Conservation (phyloP, 495 filamentous ascomycete genomes). For the Daldinia vernicosa region DNA sequence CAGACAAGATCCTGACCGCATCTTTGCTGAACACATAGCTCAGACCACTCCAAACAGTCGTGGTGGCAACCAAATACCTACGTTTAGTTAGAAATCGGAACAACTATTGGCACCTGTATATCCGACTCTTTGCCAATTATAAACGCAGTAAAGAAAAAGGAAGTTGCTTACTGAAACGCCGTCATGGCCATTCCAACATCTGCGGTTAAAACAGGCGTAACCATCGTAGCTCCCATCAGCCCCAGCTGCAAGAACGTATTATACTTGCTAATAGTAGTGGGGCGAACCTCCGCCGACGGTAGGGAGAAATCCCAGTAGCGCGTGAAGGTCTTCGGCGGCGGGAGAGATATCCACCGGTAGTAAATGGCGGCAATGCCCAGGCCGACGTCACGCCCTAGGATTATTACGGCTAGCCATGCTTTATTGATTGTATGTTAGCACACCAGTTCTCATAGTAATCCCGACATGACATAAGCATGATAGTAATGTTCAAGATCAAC, state of each 20-base stretch:
- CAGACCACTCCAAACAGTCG: slow-evolving; percentile 84
- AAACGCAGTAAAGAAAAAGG: neutral
- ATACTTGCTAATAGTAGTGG: slow-evolving; percentile 89
- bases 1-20: slow-evolving; percentile 79
- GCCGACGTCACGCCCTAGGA: slow-evolving; percentile 88
- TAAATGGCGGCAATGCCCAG: slow-evolving; percentile 91
- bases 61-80: slow-evolving; percentile 79
- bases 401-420: slow-evolving; percentile 89
- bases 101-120: neutral
- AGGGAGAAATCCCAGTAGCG: slow-evolving; percentile 99
- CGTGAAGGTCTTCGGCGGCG: slow-evolving; percentile 87
- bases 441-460: neutral
- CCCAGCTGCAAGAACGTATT: slow-evolving; percentile 85
- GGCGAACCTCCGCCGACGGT: slow-evolving; percentile 90
- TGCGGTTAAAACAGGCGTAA: slow-evolving; percentile 70
- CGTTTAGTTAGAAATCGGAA: slow-evolving; percentile 7
- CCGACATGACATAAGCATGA: neutral
- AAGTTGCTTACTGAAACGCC: slow-evolving; percentile 71
- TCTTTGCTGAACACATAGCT: slow-evolving; percentile 85
- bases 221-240: slow-evolving; percentile 79
- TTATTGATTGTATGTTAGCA: slow-evolving; percentile 8
- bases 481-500: too few species aligned
- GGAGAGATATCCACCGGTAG: slow-evolving; percentile 92
- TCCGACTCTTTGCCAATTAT: neutral
- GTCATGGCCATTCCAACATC: slow-evolving; percentile 66